Conservation (phyloP, 2,329 filamentous ascomycete species). For the Pestalotiopsis fici region DNA sequence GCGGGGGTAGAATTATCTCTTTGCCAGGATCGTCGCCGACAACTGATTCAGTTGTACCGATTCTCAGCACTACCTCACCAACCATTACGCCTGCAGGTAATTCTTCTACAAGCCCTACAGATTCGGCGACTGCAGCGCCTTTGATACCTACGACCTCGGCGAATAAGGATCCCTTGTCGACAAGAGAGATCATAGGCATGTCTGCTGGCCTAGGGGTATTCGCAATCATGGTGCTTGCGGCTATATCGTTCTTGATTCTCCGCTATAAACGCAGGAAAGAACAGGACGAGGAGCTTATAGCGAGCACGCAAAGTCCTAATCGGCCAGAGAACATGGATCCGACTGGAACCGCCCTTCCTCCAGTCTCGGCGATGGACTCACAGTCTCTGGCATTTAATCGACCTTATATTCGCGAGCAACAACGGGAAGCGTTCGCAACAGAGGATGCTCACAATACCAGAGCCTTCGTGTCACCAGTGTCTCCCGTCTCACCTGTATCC, state of each 20-base stretch:
- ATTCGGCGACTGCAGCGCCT: no score
- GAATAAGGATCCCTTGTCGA: no score
- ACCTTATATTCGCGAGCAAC: neutral
- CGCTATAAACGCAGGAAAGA: neutral
- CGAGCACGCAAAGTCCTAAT: neutral
- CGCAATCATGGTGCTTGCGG: no score
- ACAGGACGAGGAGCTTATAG: neutral
- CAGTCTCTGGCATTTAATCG: neutral
- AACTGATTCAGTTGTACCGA: no score
- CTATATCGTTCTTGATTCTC: no score
- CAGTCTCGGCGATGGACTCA: neutral
- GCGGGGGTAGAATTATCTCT: neutral
- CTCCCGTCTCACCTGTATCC: neutral
- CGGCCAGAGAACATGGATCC: neutral
- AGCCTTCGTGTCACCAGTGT: neutral
- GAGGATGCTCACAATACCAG: neutral
- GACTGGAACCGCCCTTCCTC: neutral
- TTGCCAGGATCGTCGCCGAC: no score
- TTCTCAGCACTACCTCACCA: no score
- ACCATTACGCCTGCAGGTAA: no score
- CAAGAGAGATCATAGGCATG: no score
- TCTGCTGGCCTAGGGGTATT: no score
- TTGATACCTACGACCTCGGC: no score
- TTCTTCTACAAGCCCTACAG: no score
- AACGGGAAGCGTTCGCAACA: neutral